Percentiles rank a stretch among this genome's conserved stretches.
phyloP scores from a whole-genome alignment of 208 protist genomes.

The Leishmania amazonensis region DNA sequence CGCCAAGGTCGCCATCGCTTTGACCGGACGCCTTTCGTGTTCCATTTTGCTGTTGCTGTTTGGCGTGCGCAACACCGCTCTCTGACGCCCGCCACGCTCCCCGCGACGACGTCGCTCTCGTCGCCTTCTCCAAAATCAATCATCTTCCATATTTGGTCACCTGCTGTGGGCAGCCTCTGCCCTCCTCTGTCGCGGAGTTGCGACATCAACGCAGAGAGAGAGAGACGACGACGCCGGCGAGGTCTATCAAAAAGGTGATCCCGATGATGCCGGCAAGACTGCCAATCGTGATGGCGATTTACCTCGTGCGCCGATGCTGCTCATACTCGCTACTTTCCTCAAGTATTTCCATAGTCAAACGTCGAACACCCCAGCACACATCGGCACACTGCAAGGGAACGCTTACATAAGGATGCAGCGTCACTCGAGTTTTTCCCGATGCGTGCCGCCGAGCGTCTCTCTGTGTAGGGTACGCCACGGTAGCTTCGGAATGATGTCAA shows the following conservation, averaged over 20 bases:
- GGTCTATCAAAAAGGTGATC: background rate
- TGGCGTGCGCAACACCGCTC: background rate
- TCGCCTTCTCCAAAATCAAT: background rate
- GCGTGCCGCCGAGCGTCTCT: background rate
- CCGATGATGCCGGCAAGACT: background rate
- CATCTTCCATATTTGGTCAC: background rate
- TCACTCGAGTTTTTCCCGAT: background rate
- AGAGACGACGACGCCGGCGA: background rate
- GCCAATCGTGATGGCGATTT: background rate
- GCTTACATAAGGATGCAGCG: background rate
- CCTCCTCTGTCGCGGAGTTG: background rate
- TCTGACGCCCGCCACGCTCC: background rate
- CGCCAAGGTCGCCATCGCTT: background rate
- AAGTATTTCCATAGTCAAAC: background rate
- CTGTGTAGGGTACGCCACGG: background rate
- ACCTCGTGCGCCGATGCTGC: background rate
- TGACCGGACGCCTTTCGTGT: background rate
- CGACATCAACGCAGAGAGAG: background rate
- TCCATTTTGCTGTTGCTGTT: background rate
- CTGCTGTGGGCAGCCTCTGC: background rate
- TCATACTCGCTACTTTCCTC: background rate
- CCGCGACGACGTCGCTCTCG: background rate
- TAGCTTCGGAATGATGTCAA: background rate
- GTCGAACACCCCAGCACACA: background rate
- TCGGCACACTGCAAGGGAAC: background rate